Evolutionary conservation across 2,329 filamentous ascomycete species (phyloP).

Genomic region (Pseudogymnoascus sp.): DNA sequence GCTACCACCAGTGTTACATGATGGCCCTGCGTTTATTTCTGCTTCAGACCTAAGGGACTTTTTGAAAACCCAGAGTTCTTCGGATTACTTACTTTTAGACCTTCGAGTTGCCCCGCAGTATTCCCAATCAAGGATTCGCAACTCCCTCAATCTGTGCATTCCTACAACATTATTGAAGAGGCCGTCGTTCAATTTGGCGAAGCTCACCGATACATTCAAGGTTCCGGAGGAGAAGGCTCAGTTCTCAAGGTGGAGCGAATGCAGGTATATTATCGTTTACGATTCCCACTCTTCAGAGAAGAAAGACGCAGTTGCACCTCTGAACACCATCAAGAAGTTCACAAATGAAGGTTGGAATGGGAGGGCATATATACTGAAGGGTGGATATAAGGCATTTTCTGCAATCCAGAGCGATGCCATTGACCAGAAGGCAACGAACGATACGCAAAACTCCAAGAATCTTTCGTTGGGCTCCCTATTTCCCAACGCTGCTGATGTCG

Average conservation of each 20-base stretch:
- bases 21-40: constrained; percentile 45
- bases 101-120: constrained; percentile 82
- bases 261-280: constrained; percentile 77
- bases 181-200: constrained; percentile 81
- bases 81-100: constrained; percentile 62
- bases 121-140: constrained; percentile 62
- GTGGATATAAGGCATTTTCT: constrained; percentile 73
- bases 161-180: constrained; percentile 89
- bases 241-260: constrained; percentile 70
- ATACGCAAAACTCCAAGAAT: constrained; percentile 34
- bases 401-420: constrained; percentile 58
- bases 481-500: constrained; percentile 63
- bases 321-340: constrained; percentile 93
- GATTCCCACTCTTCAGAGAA: constrained; percentile 69
- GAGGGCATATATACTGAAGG: constrained; percentile 65
- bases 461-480: constrained; percentile 42
- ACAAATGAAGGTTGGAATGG: constrained; percentile 74
- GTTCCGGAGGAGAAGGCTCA: constrained; percentile 59
- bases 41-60: constrained; percentile 49
- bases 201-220: constrained; percentile 80
- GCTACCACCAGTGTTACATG: constrained; percentile 43
- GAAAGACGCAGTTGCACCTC: constrained; percentile 71
- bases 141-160: constrained; percentile 88
- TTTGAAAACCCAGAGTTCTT: constrained; percentile 35
- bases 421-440: constrained; percentile 40